Conservation (phyloP, 371 early-diverging fungal genomes). For the Circinella minor region DNA sequence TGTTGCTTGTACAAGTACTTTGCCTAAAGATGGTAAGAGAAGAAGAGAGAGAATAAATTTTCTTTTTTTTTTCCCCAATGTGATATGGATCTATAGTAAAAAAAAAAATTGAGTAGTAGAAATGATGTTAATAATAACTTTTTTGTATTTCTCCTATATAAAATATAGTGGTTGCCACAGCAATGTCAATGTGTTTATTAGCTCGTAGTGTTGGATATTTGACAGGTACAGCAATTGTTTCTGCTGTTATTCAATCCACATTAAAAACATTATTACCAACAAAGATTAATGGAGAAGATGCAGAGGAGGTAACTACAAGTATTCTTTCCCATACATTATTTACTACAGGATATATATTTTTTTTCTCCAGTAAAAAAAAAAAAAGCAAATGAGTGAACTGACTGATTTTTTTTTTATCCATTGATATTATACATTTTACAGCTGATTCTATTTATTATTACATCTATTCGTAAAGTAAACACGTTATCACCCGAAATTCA, state of each 20-base stretch:
- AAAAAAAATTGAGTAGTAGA: too few relatives aligned
- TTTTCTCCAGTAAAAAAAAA: neutral
- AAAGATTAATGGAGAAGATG: slow-evolving; percentile 45
- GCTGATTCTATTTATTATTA: slow-evolving; percentile 29
- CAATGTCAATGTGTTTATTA: slow-evolving; percentile 51
- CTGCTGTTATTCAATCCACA: slow-evolving; percentile 50
- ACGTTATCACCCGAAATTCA: slow-evolving; percentile 9
- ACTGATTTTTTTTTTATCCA: neutral
- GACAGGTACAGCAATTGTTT: slow-evolving; percentile 43
- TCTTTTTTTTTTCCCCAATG: too few relatives aligned
- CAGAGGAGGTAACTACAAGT: slow-evolving; percentile 31
- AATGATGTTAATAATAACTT: neutral
- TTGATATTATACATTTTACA: neutral
- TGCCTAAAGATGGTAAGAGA: neutral
- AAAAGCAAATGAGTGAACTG: too few relatives aligned
- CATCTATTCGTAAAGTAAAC: slow-evolving; percentile 8
- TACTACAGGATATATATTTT: neutral
- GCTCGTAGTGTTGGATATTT: slow-evolving; percentile 51
- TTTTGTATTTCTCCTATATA: slow-evolving; percentile 25
- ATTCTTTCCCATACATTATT: neutral
- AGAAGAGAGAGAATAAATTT: too few relatives aligned
- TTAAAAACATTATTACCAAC: slow-evolving; percentile 33
- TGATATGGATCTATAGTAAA: too few relatives aligned
- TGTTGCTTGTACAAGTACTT: slow-evolving; percentile 23
- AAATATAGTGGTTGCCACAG: slow-evolving; percentile 45